Evolutionary conservation across 1,139 yeast species (phyloP).

Genomic region (Sugiyamaella castrensis): DNA sequence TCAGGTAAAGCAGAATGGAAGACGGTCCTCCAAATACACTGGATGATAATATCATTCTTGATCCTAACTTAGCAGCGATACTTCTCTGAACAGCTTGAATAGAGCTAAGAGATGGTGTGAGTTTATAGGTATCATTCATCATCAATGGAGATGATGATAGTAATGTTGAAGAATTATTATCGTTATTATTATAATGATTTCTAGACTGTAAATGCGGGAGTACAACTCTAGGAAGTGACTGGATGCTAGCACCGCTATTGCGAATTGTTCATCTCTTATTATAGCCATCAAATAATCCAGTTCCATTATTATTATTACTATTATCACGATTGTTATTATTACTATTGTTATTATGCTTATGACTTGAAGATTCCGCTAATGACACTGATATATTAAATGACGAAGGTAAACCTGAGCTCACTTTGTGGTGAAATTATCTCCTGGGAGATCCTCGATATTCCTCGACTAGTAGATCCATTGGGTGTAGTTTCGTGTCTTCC

Average conservation of each 20-base stretch:
- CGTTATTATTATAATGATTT: not conserved
- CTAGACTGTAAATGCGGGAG: constrained; percentile 3
- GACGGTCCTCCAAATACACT: not conserved
- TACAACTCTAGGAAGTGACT: constrained; percentile 14
- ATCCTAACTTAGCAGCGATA: constrained; percentile 15
- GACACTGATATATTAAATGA: not conserved
- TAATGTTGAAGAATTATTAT: not conserved
- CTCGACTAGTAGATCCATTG: constrained; percentile 15
- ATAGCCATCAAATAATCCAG: constrained; percentile 13
- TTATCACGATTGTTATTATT: too few species aligned
- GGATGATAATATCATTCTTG: constrained; percentile 5
- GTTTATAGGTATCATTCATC: not conserved
- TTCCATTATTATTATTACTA: not conserved
- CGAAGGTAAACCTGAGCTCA: not conserved
- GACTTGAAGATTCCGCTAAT: not conserved
- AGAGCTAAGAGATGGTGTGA: constrained; percentile 15
- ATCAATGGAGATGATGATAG: not conserved
- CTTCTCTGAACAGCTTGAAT: constrained; percentile 17
- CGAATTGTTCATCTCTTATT: constrained; percentile 12
- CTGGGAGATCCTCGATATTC: constrained; percentile 23
- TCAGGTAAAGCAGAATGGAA: constrained; percentile 14
- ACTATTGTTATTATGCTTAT: not conserved
- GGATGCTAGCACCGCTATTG: not conserved
- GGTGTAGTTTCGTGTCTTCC: constrained; percentile 16
- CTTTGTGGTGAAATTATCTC: constrained; percentile 13